phyloP scores from a whole-genome alignment of 768 basidiomycete genomes.

The Daedaleopsis nitida region DNA sequence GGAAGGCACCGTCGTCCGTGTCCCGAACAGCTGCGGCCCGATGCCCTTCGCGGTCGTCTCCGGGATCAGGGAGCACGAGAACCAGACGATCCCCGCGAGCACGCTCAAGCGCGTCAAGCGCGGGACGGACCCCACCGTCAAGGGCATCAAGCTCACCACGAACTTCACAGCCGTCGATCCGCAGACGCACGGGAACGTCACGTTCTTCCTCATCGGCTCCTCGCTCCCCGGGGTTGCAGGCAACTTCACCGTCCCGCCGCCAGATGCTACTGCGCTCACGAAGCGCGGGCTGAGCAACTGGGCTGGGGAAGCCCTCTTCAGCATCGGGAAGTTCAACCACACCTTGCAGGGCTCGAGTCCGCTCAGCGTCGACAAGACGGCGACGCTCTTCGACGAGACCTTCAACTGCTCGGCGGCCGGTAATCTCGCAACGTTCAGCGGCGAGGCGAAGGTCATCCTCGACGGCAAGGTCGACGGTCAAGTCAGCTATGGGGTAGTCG shows the following conservation, averaged over 20 bases:
- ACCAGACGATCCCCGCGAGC: slow-evolving; percentile 43
- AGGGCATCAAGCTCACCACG: slow-evolving; percentile 42
- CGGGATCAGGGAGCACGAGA: slow-evolving; percentile 35
- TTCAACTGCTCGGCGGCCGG: slow-evolving; percentile 23
- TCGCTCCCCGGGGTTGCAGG: slow-evolving; percentile 11
- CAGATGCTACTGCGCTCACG: background rate
- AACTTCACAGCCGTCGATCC: slow-evolving; percentile 37
- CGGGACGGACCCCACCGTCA: slow-evolving; percentile 38
- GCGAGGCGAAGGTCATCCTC: slow-evolving; percentile 25
- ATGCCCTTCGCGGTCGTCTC: slow-evolving; percentile 31
- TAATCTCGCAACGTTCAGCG: slow-evolving; percentile 19
- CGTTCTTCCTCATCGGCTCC: slow-evolving; percentile 14
- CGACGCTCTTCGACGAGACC: slow-evolving; percentile 22
- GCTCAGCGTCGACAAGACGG: slow-evolving; percentile 24
- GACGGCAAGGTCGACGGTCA: slow-evolving; percentile 37
- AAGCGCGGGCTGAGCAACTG: slow-evolving; percentile 18
- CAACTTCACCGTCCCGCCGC: slow-evolving; percentile 13
- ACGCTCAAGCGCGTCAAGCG: slow-evolving; percentile 34
- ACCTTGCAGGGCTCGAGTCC: slow-evolving; percentile 14
- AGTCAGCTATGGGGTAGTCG: slow-evolving; percentile 42
- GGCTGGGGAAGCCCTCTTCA: slow-evolving; percentile 2
- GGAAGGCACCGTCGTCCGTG: slow-evolving; percentile 52
- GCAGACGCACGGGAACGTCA: slow-evolving; percentile 16
- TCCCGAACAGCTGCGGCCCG: slow-evolving; percentile 41
- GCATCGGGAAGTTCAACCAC: slow-evolving; percentile 20